A percentile compares a stretch with the other conserved stretches of the same genome.
These are phyloP conservation scores for Cyclotella sp. DNA, from an alignment of 108 stramenopile genomes.

Conservation along the genomic window DNA sequence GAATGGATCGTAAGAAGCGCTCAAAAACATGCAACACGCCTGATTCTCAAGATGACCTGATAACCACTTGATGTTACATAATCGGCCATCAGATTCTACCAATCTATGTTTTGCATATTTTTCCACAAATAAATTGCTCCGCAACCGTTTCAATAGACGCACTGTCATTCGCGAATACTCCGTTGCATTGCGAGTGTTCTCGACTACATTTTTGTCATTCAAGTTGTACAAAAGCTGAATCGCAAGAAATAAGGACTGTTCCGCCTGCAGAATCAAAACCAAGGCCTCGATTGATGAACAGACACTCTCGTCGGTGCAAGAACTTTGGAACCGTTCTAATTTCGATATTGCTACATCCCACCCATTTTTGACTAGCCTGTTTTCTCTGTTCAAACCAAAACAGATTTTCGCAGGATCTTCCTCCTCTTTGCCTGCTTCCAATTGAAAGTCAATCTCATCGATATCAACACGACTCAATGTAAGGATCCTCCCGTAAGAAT, in stretches of 20 bases:
- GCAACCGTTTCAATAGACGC: conserved; percentile 7
- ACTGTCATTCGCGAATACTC: conserved; percentile 31
- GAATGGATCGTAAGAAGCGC: conserved; percentile 72
- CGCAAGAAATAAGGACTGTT: conserved; percentile 27
- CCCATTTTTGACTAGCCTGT: conserved; percentile 4
- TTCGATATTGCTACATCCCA: conserved; percentile 31
- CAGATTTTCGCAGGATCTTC: neutral
- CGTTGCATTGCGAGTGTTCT: conserved; percentile 11
- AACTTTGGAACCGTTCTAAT: conserved; percentile 3
- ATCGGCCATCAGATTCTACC: conserved; percentile 26
- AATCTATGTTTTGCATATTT: conserved; percentile 9
- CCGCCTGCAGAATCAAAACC: conserved; percentile 26
- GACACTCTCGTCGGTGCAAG: neutral
- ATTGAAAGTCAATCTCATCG: neutral
- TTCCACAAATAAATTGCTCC: neutral
- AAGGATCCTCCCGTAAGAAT: conserved; percentile 19
- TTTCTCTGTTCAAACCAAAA: neutral
- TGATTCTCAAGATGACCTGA: neutral
- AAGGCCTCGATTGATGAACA: conserved; percentile 10
- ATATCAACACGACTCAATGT: neutral
- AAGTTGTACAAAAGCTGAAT: conserved; percentile 28
- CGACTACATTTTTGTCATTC: conserved; percentile 21
- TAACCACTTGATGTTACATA: conserved; percentile 1
- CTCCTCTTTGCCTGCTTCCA: neutral
- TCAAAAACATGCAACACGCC: conserved; percentile 8